Percentiles rank a stretch among this genome's conserved stretches.
Evolutionary conservation across 2,329 filamentous ascomycete species (phyloP).

Genomic region (Pyrenophora teres): DNA sequence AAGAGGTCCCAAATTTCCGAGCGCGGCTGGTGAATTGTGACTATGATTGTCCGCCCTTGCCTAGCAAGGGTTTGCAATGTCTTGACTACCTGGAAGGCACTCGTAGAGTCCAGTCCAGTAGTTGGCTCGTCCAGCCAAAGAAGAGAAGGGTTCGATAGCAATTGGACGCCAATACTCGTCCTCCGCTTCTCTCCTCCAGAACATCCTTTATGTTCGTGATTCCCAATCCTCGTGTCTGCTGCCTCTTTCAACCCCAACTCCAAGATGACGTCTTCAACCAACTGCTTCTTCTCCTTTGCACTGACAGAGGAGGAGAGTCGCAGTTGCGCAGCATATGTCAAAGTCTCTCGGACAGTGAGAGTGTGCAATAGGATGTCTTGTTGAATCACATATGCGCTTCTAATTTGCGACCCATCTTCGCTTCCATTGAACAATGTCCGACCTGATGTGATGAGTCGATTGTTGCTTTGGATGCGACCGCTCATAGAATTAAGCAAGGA

Average conservation of each 20-base stretch:
- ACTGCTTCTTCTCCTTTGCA: conserved; percentile 60
- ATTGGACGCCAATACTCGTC: conserved; percentile 76
- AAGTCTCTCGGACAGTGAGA: conserved; percentile 75
- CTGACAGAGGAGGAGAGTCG: conserved; percentile 68
- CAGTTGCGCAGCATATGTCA: conserved; percentile 73
- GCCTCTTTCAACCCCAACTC: conserved; percentile 79
- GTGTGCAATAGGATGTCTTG: conserved; percentile 75
- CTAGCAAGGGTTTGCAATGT: conserved; percentile 70
- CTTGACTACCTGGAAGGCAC: conserved; percentile 72
- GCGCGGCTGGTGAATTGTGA: conserved; percentile 76
- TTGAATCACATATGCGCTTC: conserved; percentile 75
- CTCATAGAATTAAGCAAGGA: conserved; percentile 69
- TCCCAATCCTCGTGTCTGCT: conserved; percentile 74
- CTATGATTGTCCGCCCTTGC: conserved; percentile 72
- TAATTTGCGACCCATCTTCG: conserved; percentile 54
- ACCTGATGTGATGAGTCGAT: conserved; percentile 59
- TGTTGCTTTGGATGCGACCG: conserved; percentile 65
- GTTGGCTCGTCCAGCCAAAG: conserved; percentile 81
- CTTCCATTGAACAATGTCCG: conserved; percentile 65
- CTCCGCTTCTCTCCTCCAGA: conserved; percentile 79
- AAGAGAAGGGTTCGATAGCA: conserved; percentile 78
- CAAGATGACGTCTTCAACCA: conserved; percentile 77
- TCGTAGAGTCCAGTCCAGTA: conserved; percentile 76
- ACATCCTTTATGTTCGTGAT: conserved; percentile 72
- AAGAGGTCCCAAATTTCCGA: conserved; percentile 81